These are phyloP conservation scores for Speleostelium caveatum DNA, from an alignment of 78 protist genomes.

Conservation along the genomic window DNA sequence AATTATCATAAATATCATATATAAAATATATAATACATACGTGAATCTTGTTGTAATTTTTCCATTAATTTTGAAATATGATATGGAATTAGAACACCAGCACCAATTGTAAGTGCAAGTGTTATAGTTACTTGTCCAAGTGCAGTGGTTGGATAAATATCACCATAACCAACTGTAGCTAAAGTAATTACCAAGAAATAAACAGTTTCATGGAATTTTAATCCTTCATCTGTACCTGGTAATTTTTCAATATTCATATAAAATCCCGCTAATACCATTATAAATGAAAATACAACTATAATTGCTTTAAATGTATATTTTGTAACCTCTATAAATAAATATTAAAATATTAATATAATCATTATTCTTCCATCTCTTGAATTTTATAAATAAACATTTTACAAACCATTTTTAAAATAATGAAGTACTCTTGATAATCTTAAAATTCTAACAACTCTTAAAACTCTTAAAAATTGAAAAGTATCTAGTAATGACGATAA, in stretches of 20 bases:
- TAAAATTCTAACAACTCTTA: slow-evolving; percentile 56
- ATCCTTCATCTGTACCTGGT: background rate
- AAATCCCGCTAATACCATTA: slow-evolving; percentile 73
- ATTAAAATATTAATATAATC: background rate
- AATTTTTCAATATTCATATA: slow-evolving; percentile 63
- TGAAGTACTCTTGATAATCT: slow-evolving; percentile 71
- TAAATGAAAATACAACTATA: slow-evolving; percentile 78
- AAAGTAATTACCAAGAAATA: slow-evolving; percentile 70
- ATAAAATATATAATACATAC: slow-evolving; percentile 1
- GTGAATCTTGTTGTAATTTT: slow-evolving; percentile 81
- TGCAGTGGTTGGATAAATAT: slow-evolving; percentile 76
- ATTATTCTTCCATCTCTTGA: background rate
- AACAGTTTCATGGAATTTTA: slow-evolving; percentile 63
- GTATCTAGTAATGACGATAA: slow-evolving; percentile 20
- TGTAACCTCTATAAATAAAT: slow-evolving; percentile 54
- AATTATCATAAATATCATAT: too few relatives aligned
- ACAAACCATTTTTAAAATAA: slow-evolving; percentile 71
- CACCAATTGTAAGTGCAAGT: slow-evolving; percentile 68
- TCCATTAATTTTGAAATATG: slow-evolving; percentile 73
- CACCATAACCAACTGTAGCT: slow-evolving; percentile 81
- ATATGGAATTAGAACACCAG: slow-evolving; percentile 76
- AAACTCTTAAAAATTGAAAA: slow-evolving; percentile 65
- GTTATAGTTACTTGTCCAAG: slow-evolving; percentile 72
- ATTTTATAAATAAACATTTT: background rate
- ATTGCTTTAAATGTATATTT: slow-evolving; percentile 77